Conservation (phyloP, 1,139 yeast genomes). For the Lodderomyces pseudojiufengensis region DNA sequence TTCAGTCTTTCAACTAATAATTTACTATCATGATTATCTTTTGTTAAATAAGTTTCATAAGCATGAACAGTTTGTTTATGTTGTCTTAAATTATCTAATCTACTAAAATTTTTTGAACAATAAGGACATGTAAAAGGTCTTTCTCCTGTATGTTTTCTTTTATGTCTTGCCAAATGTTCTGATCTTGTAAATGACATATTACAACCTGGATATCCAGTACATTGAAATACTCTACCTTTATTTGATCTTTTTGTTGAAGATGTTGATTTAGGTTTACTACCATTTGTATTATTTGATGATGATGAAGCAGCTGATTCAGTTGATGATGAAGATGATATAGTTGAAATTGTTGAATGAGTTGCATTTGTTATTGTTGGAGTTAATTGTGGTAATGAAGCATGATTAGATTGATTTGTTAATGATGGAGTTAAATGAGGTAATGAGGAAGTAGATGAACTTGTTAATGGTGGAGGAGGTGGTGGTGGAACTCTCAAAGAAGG, state of each 20-base stretch:
- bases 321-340: constrained; percentile 7
- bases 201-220: constrained; percentile 86
- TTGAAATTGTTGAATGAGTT: constrained; percentile 10
- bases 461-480: constrained; percentile 7
- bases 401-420: constrained; percentile 4
- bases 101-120: constrained; percentile 75
- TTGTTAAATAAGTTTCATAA: constrained; percentile 48
- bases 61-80: constrained; percentile 94
- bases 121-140: constrained; percentile 86
- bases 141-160: constrained; percentile 92
- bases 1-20: constrained; percentile 9
- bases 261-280: constrained; percentile 8
- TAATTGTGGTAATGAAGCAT: constrained; percentile 8
- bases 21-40: constrained; percentile 11
- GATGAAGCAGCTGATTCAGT: constrained; percentile 4
- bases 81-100: constrained; percentile 86
- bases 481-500: constrained; percentile 12
- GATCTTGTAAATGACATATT: constrained; percentile 83
- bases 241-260: constrained; percentile 35
- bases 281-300: constrained; percentile 8
- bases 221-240: constrained; percentile 71
- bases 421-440: constrained; percentile 10
- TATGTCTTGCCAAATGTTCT: constrained; percentile 90
- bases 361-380: constrained; percentile 11
- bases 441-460: constrained; percentile 4